phyloP scores from a whole-genome alignment of 768 basidiomycete species.

The Leucosporidium yakuticum region DNA sequence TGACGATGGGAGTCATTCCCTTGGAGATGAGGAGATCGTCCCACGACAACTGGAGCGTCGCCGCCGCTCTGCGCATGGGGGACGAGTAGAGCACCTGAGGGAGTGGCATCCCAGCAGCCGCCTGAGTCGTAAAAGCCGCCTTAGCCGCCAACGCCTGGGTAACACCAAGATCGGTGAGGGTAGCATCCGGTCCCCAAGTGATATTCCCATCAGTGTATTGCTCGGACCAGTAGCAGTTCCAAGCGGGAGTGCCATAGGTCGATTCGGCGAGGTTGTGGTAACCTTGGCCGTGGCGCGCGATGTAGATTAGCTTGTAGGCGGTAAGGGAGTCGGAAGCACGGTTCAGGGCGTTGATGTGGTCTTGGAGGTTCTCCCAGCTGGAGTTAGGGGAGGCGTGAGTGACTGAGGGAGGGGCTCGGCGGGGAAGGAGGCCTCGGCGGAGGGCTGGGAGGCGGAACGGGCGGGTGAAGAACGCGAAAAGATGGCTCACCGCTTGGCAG shows the following conservation, averaged over 20 bases:
- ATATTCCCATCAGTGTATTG: slow-evolving; percentile 36
- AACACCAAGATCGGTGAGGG: slow-evolving; percentile 34
- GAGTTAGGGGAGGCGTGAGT: background rate
- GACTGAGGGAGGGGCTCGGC: too few relatives aligned
- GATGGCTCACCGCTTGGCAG: slow-evolving; percentile 29
- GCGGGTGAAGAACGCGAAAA: slow-evolving; percentile 7
- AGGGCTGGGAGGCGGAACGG: background rate
- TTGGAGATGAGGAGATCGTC: slow-evolving; percentile 18
- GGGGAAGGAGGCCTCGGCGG: too few relatives aligned
- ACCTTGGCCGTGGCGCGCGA: slow-evolving; percentile 38
- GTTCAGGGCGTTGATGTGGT: background rate
- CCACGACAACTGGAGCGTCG: slow-evolving; percentile 40
- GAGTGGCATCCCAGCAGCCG: slow-evolving; percentile 26
- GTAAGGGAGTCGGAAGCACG: background rate
- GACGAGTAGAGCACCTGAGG: slow-evolving; percentile 38
- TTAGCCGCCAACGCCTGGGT: slow-evolving; percentile 33
- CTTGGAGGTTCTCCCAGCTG: background rate
- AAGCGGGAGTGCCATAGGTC: slow-evolving; percentile 33
- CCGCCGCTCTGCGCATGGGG: slow-evolving; percentile 34
- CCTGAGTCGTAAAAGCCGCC: slow-evolving; percentile 30
- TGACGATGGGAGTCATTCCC: slow-evolving; percentile 22
- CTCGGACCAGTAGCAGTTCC: slow-evolving; percentile 39
- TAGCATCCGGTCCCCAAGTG: slow-evolving; percentile 41
- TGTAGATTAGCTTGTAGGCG: background rate
- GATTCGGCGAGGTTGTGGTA: slow-evolving; percentile 34